Conservation (phyloP, 139 green algal genomes). For the Tetradesmus lagerheimii region DNA sequence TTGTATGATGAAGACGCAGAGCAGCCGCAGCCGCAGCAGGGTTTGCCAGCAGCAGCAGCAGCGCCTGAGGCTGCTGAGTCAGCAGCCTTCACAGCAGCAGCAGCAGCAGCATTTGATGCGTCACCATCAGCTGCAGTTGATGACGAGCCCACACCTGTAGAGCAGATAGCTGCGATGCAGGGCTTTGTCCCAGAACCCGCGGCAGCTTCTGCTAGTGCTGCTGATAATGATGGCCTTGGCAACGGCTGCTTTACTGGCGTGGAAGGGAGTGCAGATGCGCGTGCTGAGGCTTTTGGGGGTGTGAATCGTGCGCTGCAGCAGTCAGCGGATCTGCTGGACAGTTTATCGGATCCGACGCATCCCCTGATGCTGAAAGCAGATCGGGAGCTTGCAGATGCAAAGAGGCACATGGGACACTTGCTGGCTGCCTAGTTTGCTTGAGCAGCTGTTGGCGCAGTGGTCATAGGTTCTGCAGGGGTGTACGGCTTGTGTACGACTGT, state of each 20-base stretch:
- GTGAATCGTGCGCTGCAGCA: constrained; percentile 11
- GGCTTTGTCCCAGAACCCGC: not conserved
- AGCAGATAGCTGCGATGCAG: not conserved
- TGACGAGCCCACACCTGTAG: not conserved
- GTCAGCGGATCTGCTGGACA: constrained; percentile 20
- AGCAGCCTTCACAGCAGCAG: not conserved
- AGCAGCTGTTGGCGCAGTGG: not conserved
- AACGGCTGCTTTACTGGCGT: not conserved
- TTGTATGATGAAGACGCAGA: not conserved
- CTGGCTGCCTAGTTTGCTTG: not conserved
- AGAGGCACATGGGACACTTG: not conserved
- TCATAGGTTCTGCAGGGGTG: too few relatives aligned
- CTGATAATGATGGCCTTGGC: not conserved
- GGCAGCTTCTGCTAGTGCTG: constrained; percentile 1
- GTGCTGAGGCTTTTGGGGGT: constrained; percentile 32
- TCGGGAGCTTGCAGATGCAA: constrained; percentile 1
- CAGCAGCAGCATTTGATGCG: not conserved
- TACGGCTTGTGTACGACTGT: too few relatives aligned
- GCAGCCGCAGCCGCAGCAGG: not conserved
- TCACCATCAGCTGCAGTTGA: constrained; percentile 9
- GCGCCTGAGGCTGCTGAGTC: not conserved
- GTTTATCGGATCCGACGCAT: constrained; percentile 19
- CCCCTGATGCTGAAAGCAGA: constrained; percentile 45
- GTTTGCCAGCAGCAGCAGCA: constrained; percentile 14
- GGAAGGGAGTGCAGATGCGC: not conserved